Evolutionary conservation across 441 rosid genomes (phyloP).

Genomic region (Metrosideros polymorpha): DNA sequence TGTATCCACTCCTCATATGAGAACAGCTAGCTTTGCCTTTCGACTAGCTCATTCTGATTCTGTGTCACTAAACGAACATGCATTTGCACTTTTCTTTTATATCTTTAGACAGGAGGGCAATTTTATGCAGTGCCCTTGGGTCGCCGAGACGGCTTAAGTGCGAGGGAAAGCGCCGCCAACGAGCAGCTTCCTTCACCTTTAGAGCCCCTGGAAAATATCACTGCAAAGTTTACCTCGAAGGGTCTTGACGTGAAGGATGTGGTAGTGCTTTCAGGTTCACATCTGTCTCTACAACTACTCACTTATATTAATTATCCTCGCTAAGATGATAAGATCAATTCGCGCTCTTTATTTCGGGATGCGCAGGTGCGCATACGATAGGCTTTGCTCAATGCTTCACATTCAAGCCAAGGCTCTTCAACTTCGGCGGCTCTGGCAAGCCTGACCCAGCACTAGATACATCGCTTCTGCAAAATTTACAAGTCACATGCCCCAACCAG

Average conservation of each 20-base stretch:
- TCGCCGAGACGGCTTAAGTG: constrained; percentile 44
- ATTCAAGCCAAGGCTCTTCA: constrained; percentile 56
- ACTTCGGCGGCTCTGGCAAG: constrained; percentile 40
- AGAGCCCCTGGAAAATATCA: constrained; percentile 46
- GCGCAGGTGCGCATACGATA: constrained; percentile 51
- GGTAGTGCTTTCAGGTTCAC: constrained; percentile 57
- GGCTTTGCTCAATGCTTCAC: constrained; percentile 68
- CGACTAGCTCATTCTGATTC: background rate
- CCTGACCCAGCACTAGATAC: constrained; percentile 48
- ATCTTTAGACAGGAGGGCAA: constrained; percentile 37
- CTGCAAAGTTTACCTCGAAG: constrained; percentile 44
- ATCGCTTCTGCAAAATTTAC: constrained; percentile 33
- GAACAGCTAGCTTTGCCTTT: background rate
- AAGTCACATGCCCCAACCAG: constrained; percentile 36
- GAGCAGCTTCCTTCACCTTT: constrained; percentile 49
- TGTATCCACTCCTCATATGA: background rate
- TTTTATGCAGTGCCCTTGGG: constrained; percentile 45
- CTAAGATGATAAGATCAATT: background rate
- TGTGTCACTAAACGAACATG: background rate
- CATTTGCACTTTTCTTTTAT: background rate
- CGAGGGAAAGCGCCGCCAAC: constrained; percentile 39
- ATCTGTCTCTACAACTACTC: background rate
- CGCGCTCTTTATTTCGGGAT: background rate
- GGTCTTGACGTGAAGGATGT: constrained; percentile 55
- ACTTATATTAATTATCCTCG: background rate